These are phyloP conservation scores for Solanum stenotomum DNA, from an alignment of 257 asterid species.

Conservation along the genomic window DNA sequence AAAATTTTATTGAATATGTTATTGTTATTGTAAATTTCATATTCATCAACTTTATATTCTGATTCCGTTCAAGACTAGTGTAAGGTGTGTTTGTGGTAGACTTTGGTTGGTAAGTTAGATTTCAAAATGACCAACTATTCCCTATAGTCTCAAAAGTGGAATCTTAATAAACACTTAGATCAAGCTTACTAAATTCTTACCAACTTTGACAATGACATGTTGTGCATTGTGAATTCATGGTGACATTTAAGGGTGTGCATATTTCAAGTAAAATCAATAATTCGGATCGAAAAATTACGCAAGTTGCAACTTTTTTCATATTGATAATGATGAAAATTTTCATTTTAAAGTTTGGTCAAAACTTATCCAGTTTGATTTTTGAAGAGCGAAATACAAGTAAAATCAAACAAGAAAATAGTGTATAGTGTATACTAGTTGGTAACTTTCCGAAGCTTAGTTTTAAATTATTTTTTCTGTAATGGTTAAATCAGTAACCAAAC, in stretches of 20 bases:
- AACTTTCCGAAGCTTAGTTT: background rate
- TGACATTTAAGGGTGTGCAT: background rate
- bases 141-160: background rate
- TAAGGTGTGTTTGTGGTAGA: background rate
- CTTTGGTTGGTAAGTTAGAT: background rate
- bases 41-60: background rate
- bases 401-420: background rate
- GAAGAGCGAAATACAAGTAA: background rate
- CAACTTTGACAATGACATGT: background rate
- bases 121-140: background rate
- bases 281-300: rapidly evolving
- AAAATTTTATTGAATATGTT: too few relatives aligned
- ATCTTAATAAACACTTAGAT: background rate
- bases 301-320: rapidly evolving
- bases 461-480: background rate
- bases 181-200: background rate
- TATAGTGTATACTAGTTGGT: background rate
- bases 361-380: rapidly evolving
- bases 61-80: background rate
- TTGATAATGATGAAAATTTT: background rate
- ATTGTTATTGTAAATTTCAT: rapidly evolving
- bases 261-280: background rate
- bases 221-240: too few relatives aligned
- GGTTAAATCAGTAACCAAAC: background rate
- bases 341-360: background rate